Conservation (phyloP, 1,284 basidiomycete genomes). For the Tylopilus orsonianus region DNA sequence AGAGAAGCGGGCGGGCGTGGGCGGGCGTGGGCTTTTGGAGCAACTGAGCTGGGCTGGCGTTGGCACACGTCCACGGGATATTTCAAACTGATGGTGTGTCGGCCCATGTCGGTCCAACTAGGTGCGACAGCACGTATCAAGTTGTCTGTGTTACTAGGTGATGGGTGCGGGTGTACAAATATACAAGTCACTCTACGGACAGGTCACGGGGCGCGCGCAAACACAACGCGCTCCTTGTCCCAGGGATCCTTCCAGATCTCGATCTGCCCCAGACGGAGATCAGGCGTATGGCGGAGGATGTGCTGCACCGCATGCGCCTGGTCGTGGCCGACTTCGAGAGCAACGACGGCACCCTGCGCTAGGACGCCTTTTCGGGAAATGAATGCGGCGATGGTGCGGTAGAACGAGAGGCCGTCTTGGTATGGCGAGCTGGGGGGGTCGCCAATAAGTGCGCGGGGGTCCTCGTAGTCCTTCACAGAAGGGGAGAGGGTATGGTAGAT, state of each 20-base stretch:
- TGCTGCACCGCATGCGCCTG: constrained; percentile 65
- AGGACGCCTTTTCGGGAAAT: constrained; percentile 50
- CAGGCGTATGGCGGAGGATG: constrained; percentile 51
- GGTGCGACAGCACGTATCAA: constrained; percentile 4
- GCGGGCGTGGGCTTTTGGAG: background rate
- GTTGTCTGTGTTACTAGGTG: constrained; percentile 20
- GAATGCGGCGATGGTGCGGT: constrained; percentile 67
- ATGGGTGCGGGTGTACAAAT: constrained; percentile 2
- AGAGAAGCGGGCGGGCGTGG: background rate
- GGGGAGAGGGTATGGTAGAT: constrained; percentile 65
- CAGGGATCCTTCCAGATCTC: constrained; percentile 81
- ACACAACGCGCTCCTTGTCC: constrained; percentile 64
- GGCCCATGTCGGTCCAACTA: background rate
- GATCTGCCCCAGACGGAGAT: constrained; percentile 51
- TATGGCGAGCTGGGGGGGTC: constrained; percentile 42
- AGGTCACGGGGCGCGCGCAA: constrained; percentile 41
- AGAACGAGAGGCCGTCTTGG: constrained; percentile 71
- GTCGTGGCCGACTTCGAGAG: constrained; percentile 76
- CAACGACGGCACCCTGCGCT: constrained; percentile 53
- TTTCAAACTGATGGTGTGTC: constrained; percentile 4
- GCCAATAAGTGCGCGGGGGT: constrained; percentile 77
- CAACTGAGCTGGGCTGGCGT: constrained; percentile 17
- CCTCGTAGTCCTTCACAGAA: constrained; percentile 79
- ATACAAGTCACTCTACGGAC: background rate
- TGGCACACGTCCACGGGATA: constrained; percentile 6